Percentiles rank a stretch among this genome's conserved stretches.
These are phyloP conservation scores for Naganishia antarctica DNA, from an alignment of 768 basidiomycete species.

Conservation along the genomic window DNA sequence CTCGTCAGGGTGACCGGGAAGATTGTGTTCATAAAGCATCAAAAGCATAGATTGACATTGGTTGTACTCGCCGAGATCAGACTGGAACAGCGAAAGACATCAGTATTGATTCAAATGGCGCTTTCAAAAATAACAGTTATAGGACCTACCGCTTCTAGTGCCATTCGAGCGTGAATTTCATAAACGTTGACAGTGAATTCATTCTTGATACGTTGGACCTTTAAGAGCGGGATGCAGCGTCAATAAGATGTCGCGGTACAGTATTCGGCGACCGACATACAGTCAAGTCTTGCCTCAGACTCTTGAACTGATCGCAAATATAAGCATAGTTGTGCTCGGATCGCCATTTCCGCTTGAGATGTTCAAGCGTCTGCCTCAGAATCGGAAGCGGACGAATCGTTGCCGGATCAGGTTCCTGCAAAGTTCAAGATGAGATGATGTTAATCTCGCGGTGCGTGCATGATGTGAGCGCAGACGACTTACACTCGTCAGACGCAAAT, in stretches of 20 bases:
- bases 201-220: slow-evolving; percentile 99
- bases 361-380: slow-evolving; percentile 74
- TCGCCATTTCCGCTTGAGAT: slow-evolving; percentile 84
- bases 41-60: slow-evolving; percentile 90
- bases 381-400: slow-evolving; percentile 83
- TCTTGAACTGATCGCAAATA: slow-evolving; percentile 98
- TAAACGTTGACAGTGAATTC: slow-evolving; percentile 96
- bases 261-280: too few species aligned
- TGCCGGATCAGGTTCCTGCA: slow-evolving; percentile 89
- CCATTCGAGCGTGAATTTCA: slow-evolving; percentile 96
- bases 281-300: slow-evolving; percentile 91
- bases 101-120: slow-evolving; percentile 16
- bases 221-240: not conserved
- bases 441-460: not conserved
- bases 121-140: too few species aligned
- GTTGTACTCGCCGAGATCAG: slow-evolving; percentile 97
- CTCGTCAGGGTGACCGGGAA: slow-evolving; percentile 87
- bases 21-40: slow-evolving; percentile 84
- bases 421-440: not conserved
- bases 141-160: slow-evolving; percentile 79
- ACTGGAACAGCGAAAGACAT: slow-evolving; percentile 53
- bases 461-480: slow-evolving; percentile 36
- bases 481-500: slow-evolving; percentile 86
- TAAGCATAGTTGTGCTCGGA: slow-evolving; percentile 67
- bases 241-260: too few species aligned